phyloP scores from a whole-genome alignment of 148 eudicot genomes.

The Rheum nobile region DNA sequence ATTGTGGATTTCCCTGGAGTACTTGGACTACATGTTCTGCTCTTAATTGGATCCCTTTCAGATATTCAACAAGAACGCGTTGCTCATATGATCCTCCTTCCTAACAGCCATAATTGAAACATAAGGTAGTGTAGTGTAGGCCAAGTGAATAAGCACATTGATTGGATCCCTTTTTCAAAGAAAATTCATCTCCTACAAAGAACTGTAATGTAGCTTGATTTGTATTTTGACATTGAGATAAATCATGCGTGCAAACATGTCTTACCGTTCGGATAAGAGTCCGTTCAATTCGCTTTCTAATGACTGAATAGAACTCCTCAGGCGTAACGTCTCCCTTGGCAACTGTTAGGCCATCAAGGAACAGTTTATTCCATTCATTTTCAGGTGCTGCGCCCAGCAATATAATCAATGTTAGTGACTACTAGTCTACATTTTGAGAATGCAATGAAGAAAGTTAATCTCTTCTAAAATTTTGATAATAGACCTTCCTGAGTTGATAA shows the following conservation, averaged over 20 bases:
- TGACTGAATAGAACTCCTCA: slow-evolving; percentile 57
- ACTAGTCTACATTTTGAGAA: not conserved
- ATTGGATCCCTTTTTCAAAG: too few relatives aligned
- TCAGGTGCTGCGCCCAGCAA: slow-evolving; percentile 54
- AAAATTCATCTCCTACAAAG: too few relatives aligned
- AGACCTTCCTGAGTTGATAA: not conserved
- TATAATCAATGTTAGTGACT: slow-evolving; percentile 2
- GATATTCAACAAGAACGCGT: slow-evolving; percentile 69
- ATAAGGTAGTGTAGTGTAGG: too few relatives aligned
- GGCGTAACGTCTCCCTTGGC: slow-evolving; percentile 80
- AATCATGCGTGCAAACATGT: not conserved
- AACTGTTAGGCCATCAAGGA: slow-evolving; percentile 56
- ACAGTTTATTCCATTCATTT: slow-evolving; percentile 64
- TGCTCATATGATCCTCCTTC: slow-evolving; percentile 97
- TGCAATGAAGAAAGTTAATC: not conserved
- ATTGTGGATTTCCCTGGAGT: slow-evolving; percentile 44
- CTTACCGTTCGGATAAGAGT: slow-evolving; percentile 81
- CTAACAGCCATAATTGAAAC: slow-evolving; percentile 19
- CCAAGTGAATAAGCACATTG: too few relatives aligned
- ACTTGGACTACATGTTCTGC: slow-evolving; percentile 51
- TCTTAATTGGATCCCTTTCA: slow-evolving; percentile 84
- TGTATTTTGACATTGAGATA: too few relatives aligned
- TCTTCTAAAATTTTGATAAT: not conserved
- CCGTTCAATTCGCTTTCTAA: slow-evolving; percentile 83
- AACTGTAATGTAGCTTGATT: too few relatives aligned